These are phyloP conservation scores for Colletotrichum lupini DNA, from an alignment of 2,329 filamentous ascomycete genomes.

Conservation along the genomic window DNA sequence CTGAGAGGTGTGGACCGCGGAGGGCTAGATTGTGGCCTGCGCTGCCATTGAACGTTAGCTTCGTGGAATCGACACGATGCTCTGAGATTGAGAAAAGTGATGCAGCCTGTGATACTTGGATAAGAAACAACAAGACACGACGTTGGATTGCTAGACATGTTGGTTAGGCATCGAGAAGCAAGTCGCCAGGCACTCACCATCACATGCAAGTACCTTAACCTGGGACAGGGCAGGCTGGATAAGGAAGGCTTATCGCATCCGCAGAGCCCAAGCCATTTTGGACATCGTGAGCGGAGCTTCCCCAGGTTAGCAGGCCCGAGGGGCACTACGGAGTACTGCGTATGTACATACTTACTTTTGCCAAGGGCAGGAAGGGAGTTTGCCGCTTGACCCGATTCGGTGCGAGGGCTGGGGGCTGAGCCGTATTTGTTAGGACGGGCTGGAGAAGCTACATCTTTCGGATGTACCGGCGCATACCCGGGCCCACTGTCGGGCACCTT, in stretches of 20 bases:
- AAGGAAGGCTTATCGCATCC: not conserved
- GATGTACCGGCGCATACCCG: constrained; percentile 11
- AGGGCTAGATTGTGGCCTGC: not conserved
- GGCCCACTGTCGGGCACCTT: constrained; percentile 19
- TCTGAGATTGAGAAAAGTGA: not conserved
- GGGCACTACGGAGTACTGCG: too few species aligned
- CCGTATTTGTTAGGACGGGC: not conserved
- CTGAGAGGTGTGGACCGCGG: not conserved
- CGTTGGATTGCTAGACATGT: not conserved
- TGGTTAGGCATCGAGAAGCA: not conserved
- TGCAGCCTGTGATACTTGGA: not conserved
- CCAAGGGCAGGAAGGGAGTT: not conserved
- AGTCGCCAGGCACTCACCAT: not conserved
- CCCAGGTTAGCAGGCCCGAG: not conserved
- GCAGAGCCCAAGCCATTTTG: not conserved
- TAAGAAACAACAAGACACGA: not conserved
- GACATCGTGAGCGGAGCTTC: not conserved
- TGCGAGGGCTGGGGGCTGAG: constrained; percentile 3
- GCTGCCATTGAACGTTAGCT: not conserved
- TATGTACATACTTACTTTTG: too few species aligned
- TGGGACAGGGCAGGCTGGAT: not conserved
- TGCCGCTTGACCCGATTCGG: constrained; percentile 23
- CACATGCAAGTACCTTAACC: not conserved
- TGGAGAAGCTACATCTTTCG: not conserved
- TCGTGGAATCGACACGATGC: not conserved